Base-by-base conservation (phyloP, 805 yeast genomes). In the Lipomyces sp. region DNA sequence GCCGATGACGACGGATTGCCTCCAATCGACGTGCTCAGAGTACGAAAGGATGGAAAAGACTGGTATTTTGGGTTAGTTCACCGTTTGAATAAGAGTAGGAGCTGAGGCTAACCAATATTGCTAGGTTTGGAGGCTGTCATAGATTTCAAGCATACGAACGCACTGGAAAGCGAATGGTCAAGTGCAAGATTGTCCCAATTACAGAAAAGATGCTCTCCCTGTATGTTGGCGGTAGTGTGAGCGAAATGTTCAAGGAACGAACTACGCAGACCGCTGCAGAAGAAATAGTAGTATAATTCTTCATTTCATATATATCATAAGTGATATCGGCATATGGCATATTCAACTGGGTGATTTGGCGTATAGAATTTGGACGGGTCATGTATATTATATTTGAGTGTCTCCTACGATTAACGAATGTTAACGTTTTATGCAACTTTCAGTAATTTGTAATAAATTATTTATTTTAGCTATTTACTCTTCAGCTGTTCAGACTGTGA, bases 81-180 rank as follows among this genome's bases (percentile, higher is more conserved):
- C 28, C 24, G 85, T 0, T 68, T 85, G 55, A 74, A 74, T 1
- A 70, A 82, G 38, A 83, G 83, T 31, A 64, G 74, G 4, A 7
- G 86, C 1, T 68, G 76, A 42, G 73, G 68, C 33, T 76, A 74
- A 63, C 86, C 90, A 1, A 14, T 4, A 18, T 34, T 34, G 38
- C 16, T 39, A 51, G 63, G 2, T 87, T 87, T 68, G 96, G 95
- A 5, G 95, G 95, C 0, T 87, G 96, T 64, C 96, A 87, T 64
- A 68, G 96, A 55, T 83, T 87, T 59, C 95, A 87, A 65, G 95
- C 95, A 0, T 88, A 88, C 63, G 93, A 86, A 50, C 69, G 75
- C 35, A 74, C 71, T 36, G 70, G 73, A 1, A 76, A 74, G 28
- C 63, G 67, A 2, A 48, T 49, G 36, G 95, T 88, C 8, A 81